A percentile compares a stretch with the other conserved stretches of the same genome.
phyloP scores from a whole-genome alignment of 2,329 filamentous ascomycete genomes.

The Metarhizium rileyi region DNA sequence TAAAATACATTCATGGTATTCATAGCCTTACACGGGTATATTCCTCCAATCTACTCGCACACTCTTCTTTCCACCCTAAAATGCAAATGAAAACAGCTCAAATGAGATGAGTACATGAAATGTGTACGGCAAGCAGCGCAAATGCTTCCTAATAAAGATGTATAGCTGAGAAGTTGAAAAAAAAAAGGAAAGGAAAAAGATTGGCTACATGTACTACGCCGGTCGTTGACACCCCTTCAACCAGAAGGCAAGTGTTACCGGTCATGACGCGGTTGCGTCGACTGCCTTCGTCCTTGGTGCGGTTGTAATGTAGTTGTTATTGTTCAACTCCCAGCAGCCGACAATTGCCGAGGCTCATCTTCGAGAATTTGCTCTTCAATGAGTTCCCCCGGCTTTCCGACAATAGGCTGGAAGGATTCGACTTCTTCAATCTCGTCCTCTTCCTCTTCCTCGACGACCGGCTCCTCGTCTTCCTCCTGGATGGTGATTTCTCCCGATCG shows the following conservation, averaged over 20 bases:
- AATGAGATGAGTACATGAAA: neutral
- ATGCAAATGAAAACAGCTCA: neutral
- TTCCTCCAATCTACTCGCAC: neutral
- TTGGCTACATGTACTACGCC: too few species aligned
- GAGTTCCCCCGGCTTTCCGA: conserved; percentile 32
- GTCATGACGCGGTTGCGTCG: neutral
- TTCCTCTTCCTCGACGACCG: conserved; percentile 29
- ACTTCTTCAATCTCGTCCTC: conserved; percentile 45
- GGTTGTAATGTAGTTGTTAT: neutral
- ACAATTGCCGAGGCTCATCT: conserved; percentile 17
- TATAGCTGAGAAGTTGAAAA: neutral
- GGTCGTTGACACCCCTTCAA: neutral
- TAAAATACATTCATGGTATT: conserved; percentile 2
- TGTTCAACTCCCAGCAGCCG: neutral
- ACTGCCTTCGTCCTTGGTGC: neutral
- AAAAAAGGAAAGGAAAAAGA: too few species aligned
- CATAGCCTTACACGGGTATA: conserved; percentile 6
- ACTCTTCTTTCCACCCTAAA: neutral
- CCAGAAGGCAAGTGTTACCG: neutral
- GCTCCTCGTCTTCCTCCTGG: conserved; percentile 53
- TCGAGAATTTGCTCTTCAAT: conserved; percentile 39
- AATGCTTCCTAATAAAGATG: neutral
- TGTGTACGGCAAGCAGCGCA: neutral
- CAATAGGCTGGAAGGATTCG: conserved; percentile 46
- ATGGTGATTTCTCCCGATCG: conserved; percentile 66